Percentiles rank a stretch among this genome's conserved stretches.
Evolutionary conservation across 495 filamentous ascomycete genomes (phyloP).

Genomic region (Friedmanniomyces simplex): DNA sequence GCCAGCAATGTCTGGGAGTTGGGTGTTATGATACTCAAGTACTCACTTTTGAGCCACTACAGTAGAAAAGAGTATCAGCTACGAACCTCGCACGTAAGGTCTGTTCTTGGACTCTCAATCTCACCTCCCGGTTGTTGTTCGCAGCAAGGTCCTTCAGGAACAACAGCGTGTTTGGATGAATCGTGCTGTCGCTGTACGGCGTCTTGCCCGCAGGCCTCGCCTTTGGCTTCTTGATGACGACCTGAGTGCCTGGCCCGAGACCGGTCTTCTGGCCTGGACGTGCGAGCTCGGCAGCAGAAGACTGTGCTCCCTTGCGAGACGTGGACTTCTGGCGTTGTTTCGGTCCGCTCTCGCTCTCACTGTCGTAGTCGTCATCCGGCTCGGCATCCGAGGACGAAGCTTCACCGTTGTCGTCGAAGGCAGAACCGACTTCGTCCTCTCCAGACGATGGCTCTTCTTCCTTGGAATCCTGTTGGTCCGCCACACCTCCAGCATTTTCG

Average conservation of each 20-base stretch:
- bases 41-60: background rate
- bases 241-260: constrained; percentile 49
- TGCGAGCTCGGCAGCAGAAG: constrained; percentile 4
- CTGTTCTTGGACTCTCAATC: constrained; percentile 53
- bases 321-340: constrained; percentile 21
- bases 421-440: constrained; percentile 31
- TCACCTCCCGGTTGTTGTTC: constrained; percentile 59
- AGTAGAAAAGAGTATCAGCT: background rate
- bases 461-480: constrained; percentile 17
- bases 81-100: constrained; percentile 44
- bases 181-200: constrained; percentile 53
- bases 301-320: constrained; percentile 20
- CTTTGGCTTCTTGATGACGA: constrained; percentile 59
- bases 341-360: constrained; percentile 26
- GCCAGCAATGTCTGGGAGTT: no score
- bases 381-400: constrained; percentile 21
- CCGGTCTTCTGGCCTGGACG: constrained; percentile 33
- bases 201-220: constrained; percentile 54
- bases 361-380: constrained; percentile 24
- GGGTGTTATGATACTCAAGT: background rate
- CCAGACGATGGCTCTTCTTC: constrained; percentile 29
- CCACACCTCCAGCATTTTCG: constrained; percentile 19
- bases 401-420: constrained; percentile 27
- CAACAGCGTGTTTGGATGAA: constrained; percentile 73
- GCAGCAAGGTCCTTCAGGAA: constrained; percentile 65